Evolutionary conservation across 2,329 filamentous ascomycete genomes (phyloP), one percentile per base, ranked within the genome.

Genomic region (Ophiostoma sp.): DNA sequence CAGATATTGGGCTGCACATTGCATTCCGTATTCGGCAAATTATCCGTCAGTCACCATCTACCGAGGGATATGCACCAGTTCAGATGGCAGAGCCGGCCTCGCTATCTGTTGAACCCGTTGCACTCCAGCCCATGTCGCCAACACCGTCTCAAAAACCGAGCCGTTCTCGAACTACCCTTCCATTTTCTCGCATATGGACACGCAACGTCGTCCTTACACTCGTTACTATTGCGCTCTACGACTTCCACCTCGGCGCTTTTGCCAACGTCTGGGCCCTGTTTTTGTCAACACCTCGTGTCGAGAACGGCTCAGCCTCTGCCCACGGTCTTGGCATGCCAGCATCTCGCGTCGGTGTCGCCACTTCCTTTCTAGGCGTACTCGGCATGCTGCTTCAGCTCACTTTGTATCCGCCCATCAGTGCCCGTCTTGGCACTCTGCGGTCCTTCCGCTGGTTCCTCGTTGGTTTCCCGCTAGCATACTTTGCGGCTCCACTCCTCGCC

Each of bases 201-300:
- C 81, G 81, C 69, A 85, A 86, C 72, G 83, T 87, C 59, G 80
- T 86, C 74, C 83, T 85, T 72, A 87, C 85, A 0, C 82, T 94
- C 2, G 78, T 92, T 66, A 87, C 86, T 33, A 90, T 91, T 75
- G 90, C 90, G 42, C 87, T 93, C 68, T 89, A 93, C 77, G 90
- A 92, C 75, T 89, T 93, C 78, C 91, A 93, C 81, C 88, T 85
- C 76, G 90, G 88, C 75, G 88, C 90, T 25, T 93, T 93, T 81
- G 89, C 89, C 74, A 88, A 90, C 72, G 85, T 93, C 72, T 92
- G 89, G 83, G 90, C 90, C 15, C 85, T 92, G 17, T 92, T 92
- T 81, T 84, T 93, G 42, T 91, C 91, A 0, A 90, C 89, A 0
- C 89, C 90, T 0, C 88, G 90, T n/a, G 85, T 81, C 12, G 77